These are phyloP conservation scores for Cladobotryum mycophilum DNA, from an alignment of 2,329 filamentous ascomycete species.

Conservation along the genomic window DNA sequence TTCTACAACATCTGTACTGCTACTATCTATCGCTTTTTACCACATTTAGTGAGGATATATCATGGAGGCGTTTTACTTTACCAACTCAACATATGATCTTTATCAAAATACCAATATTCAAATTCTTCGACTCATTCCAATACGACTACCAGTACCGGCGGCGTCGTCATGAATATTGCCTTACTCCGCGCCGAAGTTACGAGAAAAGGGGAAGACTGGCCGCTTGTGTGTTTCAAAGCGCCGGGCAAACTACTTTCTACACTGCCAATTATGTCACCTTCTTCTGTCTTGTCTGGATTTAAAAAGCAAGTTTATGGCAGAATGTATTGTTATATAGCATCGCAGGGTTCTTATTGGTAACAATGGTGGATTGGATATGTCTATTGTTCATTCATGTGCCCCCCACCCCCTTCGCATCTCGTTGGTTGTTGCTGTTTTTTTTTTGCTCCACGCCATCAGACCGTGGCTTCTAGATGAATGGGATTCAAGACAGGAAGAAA, in stretches of 20 bases:
- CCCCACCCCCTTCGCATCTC: not conserved
- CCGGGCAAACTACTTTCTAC: too few species aligned
- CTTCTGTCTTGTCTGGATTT: constrained; percentile 5
- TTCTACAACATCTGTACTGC: constrained; percentile 25
- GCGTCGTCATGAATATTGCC: too few species aligned
- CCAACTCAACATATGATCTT: constrained; percentile 1
- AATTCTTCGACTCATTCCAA: too few species aligned
- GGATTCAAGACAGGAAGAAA: not conserved
- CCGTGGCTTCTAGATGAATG: constrained; percentile 8
- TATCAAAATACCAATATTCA: too few species aligned
- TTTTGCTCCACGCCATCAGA: not conserved
- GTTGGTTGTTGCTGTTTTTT: not conserved
- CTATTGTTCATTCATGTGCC: constrained; percentile 1
- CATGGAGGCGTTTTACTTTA: not conserved
- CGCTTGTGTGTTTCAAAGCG: too few species aligned
- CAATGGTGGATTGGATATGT: constrained; percentile 10
- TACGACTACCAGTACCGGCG: too few species aligned
- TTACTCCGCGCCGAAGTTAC: too few species aligned
- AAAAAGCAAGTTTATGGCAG: constrained; percentile 8
- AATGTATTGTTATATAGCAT: constrained; percentile 11
- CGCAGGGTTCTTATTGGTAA: constrained; percentile 6
- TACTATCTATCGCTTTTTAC: constrained; percentile 18
- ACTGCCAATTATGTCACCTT: not conserved
- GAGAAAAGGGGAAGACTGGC: too few species aligned
- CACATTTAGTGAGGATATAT: constrained; percentile 4